Percentiles rank a stretch among this genome's conserved stretches.
Evolutionary conservation across 306 rosid genomes (phyloP).

Genomic region (Trifolium pratense): DNA sequence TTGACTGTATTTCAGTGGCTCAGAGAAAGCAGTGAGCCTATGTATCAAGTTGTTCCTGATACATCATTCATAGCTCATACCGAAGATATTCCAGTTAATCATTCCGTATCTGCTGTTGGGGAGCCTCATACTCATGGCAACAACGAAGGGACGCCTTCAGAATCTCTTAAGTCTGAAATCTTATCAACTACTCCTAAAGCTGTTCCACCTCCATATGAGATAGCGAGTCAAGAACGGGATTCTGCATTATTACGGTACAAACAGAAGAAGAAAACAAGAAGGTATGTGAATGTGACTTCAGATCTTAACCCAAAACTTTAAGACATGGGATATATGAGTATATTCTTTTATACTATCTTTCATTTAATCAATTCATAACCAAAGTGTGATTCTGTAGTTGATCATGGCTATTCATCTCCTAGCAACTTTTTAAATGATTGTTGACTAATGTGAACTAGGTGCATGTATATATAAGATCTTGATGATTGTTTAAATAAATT

Average conservation of each 20-base stretch:
- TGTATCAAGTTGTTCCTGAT: slow-evolving; percentile 51
- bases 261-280: slow-evolving; percentile 89
- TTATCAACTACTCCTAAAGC: slow-evolving; percentile 50
- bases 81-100: slow-evolving; percentile 53
- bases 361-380: background rate
- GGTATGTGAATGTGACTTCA: slow-evolving; percentile 46
- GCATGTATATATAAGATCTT: background rate
- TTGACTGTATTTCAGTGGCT: slow-evolving; percentile 49
- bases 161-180: slow-evolving; percentile 43
- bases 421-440: background rate
- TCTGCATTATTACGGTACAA: slow-evolving; percentile 83
- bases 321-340: background rate
- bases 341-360: background rate
- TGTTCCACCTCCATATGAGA: slow-evolving; percentile 50
- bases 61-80: slow-evolving; percentile 39
- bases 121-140: slow-evolving; percentile 40
- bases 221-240: slow-evolving; percentile 72
- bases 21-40: slow-evolving; percentile 45
- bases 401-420: background rate
- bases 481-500: background rate
- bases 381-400: background rate
- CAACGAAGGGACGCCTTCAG: slow-evolving; percentile 41
- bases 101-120: slow-evolving; percentile 40
- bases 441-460: background rate
- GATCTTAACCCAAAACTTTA: background rate